Conservation (phyloP, 805 yeast genomes). For the Clavispora phyllophila region DNA sequence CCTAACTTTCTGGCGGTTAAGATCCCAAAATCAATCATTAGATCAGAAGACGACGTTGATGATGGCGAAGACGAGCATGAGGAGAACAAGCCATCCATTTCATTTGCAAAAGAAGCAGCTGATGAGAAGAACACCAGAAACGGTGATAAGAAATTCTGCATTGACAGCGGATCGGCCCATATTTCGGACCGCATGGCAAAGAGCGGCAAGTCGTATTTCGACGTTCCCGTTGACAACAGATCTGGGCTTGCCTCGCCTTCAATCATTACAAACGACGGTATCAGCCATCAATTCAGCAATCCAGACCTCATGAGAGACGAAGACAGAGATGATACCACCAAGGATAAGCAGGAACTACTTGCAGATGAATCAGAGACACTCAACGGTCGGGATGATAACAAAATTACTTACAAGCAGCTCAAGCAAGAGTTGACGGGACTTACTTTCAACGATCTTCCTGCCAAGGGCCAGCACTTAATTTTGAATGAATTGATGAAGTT, state of each 20-base stretch:
- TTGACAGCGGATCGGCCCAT: not conserved
- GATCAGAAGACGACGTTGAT: slow-evolving; percentile 62
- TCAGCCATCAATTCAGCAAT: slow-evolving; percentile 23
- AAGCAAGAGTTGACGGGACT: slow-evolving; percentile 33
- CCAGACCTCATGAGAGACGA: slow-evolving; percentile 20
- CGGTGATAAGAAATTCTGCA: slow-evolving; percentile 3
- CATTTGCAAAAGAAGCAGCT: slow-evolving; percentile 47
- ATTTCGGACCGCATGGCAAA: slow-evolving; percentile 4
- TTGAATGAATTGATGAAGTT: slow-evolving; percentile 78
- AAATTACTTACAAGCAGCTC: slow-evolving; percentile 29
- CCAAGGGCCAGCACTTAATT: slow-evolving; percentile 84
- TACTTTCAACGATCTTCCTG: slow-evolving; percentile 84
- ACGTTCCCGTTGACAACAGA: slow-evolving; percentile 3
- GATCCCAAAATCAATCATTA: slow-evolving; percentile 60
- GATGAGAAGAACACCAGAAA: slow-evolving; percentile 20
- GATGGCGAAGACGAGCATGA: slow-evolving; percentile 14
- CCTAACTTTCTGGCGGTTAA: slow-evolving; percentile 71
- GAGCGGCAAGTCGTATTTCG: slow-evolving; percentile 2
- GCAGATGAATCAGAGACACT: slow-evolving; percentile 1
- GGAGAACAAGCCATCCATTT: slow-evolving; percentile 49
- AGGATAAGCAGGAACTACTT: slow-evolving; percentile 8
- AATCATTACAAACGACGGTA: slow-evolving; percentile 32
- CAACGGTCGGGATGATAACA: slow-evolving; percentile 1
- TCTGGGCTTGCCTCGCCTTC: slow-evolving; percentile 25
- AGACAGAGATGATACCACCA: slow-evolving; percentile 2